Evolutionary conservation across 2,329 filamentous ascomycete genomes (phyloP).

Genomic region (Colletotrichum coccodes): DNA sequence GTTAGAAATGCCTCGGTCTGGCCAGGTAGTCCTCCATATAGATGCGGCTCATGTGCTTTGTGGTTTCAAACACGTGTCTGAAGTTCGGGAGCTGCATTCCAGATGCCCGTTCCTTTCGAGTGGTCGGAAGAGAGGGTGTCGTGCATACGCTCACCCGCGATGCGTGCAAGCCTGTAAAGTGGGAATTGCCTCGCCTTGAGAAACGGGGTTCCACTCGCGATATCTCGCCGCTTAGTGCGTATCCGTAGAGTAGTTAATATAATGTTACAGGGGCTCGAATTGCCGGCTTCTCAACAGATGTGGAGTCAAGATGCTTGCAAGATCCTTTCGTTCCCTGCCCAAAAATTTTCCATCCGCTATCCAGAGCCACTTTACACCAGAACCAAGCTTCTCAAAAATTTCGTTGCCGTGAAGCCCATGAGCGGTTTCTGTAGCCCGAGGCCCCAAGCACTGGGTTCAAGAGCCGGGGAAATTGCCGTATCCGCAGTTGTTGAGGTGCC

Average conservation of each 20-base stretch:
- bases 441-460: not conserved
- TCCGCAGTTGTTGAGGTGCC: slow-evolving; percentile 20
- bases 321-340: not conserved
- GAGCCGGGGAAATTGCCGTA: not conserved
- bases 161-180: slow-evolving; percentile 13
- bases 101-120: not conserved
- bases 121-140: not conserved
- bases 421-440: not conserved
- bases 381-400: not conserved
- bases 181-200: not conserved
- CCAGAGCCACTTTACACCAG: not conserved
- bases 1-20: slow-evolving; percentile 13
- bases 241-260: not conserved
- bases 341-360: not conserved
- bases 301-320: not conserved
- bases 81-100: too few relatives aligned
- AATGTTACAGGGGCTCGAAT: slow-evolving; percentile 1
- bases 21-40: not conserved
- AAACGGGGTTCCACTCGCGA: not conserved
- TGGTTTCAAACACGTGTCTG: slow-evolving; percentile 2
- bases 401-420: not conserved
- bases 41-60: not conserved
- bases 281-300: slow-evolving; percentile 13
- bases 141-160: not conserved
- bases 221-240: slow-evolving; percentile 5